Conservation (phyloP, 1,139 yeast species). For the Schizosaccharomyces versatilis region DNA sequence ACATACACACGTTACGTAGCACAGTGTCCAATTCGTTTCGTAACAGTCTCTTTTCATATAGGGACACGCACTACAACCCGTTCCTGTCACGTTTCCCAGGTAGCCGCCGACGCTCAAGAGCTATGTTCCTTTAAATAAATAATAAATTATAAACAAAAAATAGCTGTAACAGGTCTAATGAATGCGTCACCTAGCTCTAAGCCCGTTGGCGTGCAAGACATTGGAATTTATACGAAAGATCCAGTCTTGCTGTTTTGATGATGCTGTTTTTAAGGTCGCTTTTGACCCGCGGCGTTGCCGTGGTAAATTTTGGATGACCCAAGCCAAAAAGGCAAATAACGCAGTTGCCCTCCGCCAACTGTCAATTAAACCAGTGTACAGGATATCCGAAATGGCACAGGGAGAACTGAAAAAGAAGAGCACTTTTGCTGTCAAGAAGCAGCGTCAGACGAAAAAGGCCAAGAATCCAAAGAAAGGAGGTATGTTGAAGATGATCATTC, state of each 20-base stretch:
- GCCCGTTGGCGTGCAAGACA: too few relatives aligned
- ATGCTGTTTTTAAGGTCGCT: not conserved
- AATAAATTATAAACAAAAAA: too few relatives aligned
- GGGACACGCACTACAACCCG: too few relatives aligned
- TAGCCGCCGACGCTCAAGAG: too few relatives aligned
- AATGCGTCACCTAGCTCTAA: too few relatives aligned
- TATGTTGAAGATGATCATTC: not conserved
- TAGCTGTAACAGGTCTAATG: too few relatives aligned
- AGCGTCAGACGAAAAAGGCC: not conserved
- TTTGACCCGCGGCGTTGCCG: too few relatives aligned
- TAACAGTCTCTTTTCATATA: too few relatives aligned
- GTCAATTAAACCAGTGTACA: not conserved
- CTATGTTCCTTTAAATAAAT: too few relatives aligned
- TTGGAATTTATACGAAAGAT: too few relatives aligned
- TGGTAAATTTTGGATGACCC: not conserved
- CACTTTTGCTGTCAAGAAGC: not conserved
- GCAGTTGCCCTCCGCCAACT: not conserved
- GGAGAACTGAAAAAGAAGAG: not conserved
- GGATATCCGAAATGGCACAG: not conserved
- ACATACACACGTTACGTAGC: not conserved
- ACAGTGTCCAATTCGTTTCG: too few relatives aligned
- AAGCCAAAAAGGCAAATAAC: not conserved
- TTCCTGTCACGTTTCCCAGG: too few relatives aligned
- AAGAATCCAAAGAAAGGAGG: slow-evolving; percentile 2
- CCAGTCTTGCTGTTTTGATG: not conserved